Base-by-base conservation (phyloP, 441 rosid genomes). In the Jatropha multifida region DNA sequence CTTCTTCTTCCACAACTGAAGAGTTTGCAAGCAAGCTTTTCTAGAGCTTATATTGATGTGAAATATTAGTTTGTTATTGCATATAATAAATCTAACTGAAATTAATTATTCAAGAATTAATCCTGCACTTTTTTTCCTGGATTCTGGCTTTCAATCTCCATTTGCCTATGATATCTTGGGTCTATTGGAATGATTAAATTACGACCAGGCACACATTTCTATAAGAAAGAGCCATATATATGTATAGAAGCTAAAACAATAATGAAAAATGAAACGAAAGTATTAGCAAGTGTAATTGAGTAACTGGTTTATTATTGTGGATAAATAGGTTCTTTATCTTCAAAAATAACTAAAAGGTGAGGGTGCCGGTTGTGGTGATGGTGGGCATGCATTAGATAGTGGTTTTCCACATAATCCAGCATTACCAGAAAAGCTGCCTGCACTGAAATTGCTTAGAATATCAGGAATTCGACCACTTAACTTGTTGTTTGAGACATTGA, bases 401-500 rank as follows among this genome's bases (percentile, higher is more conserved):
- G 86, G 86, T 18, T 42, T 44, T 46, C 91, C 88, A 7, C 91
- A 86, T 56, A 86, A 74, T 11, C 72, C 78, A 10, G 77, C 82
- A 80, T 87, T 86, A 6, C 86, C 90, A 2, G 74, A 74, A 72
- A 88, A 85, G 79, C 91, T 84, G 68, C 71, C 73, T 3, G 76
- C 83, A 51, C 55, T 20, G 70, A 89, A 84, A 58, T 44, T 78
- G 26, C 75, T 82, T 44, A 78, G 69, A 15, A 78, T 78, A 63
- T 81, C 88, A 70, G 90, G 90, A 66, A 87, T 56, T 18, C 81
- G 83, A 68, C 93, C 93, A 1, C 69, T 68, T 75, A 89, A 76
- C 61, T 81, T 75, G 82, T 89, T 89, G 86, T 87, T 81, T 20
- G 93, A 85, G 78, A 86, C 91, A 77, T 86, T 89, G 80, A 87